Evolutionary conservation across 2,329 filamentous ascomycete genomes (phyloP), one percentile per base, ranked within the genome.

Genomic region (Dactylellina drechsleri): DNA sequence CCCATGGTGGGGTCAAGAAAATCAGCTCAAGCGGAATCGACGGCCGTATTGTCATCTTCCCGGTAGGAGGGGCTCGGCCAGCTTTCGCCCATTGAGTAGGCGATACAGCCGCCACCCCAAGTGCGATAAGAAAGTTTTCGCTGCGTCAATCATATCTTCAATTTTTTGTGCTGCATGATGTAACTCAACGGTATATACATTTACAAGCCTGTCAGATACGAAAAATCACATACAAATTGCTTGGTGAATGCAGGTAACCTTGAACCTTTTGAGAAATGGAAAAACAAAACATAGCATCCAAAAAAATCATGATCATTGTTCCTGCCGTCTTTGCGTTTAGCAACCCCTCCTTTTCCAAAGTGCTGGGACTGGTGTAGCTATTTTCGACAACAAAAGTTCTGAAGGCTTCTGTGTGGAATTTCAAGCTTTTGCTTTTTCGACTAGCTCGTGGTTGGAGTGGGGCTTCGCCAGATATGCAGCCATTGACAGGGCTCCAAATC

Each of bases 11-110:
- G 50, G 88, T 96, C 8, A 87, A 84, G 74, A 92, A 93, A 83
- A 94, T 98, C 79, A 97, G 91, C 83, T 95, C 91, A 92, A 87
- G 89, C 91, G 77, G 77, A 78, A 91, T 95, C 64, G 92, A 95
- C 81, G 92, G 92, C 77, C 88, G 92, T 80, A 85, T 95, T 78
- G 91, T 94, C 59, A 88, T 95, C 78, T 95, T 80, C 49, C 53
- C 78, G 1, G 76, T 79, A 54, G 66, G 62, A 64, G 57, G 68
- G 52, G 71, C 64, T 18, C 64, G 71, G 20, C 71, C 71, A 20
- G 8, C 71, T 20, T 75, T 75, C 53, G 20, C 64, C 18, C 71
- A 75, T 43, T 75, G 52, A 67, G 23, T 16, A 45, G 59, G 26
- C 36, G 23, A 36, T 49, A 52, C 41, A 43, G 28, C 54, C 60